Base-by-base conservation (phyloP, 1,139 yeast species). In the Blastobotrys elegans region DNA sequence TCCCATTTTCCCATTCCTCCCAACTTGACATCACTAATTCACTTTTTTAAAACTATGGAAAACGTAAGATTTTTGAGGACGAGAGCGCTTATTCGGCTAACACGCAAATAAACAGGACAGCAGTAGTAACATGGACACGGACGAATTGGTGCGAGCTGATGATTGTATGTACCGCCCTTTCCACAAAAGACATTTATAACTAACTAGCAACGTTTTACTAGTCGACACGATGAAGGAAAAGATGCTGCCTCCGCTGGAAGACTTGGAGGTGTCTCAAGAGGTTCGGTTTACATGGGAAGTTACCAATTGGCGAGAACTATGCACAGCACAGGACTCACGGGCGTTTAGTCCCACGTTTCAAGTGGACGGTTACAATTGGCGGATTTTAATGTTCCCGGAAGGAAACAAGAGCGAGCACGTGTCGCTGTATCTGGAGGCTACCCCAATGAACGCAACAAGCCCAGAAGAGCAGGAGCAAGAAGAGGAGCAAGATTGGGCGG, bases 321-420 rank as follows among this genome's bases (percentile, higher is more conserved):
- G 70, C 4, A 74, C 74, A 29, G 72, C 16, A 6, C 26, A 13
- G 16, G 45, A 35, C 69, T 54, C 57, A 37, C 20, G 34, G 27
- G 42, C 16, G 33, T 29, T 27, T 39, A 29, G 42, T n/a, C 42
- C 42, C 3, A 5, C 22, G 6, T 27, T 39, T 20, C 54, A 63
- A 47, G 68, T 67, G 22, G 96, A 94, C 2, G 84, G 78, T 7
- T 82, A 68, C 60, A 77, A 77, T 26, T 89, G 95, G 88, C 80
- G 83, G 56, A 65, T 88, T 6, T 69, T 90, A 44, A 65, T 90
- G 38, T 87, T 88, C 61, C 96, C 96, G 0, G 76, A 75, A 47
- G 95, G 63, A 46, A 61, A 63, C 51, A 49, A 58, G 36, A 50
- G 59, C 20, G 63, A 60, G 31, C 49, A 54, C 29, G 68, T 48